Conservation (phyloP, 305 asterid genomes). For the Plantago rigida region DNA sequence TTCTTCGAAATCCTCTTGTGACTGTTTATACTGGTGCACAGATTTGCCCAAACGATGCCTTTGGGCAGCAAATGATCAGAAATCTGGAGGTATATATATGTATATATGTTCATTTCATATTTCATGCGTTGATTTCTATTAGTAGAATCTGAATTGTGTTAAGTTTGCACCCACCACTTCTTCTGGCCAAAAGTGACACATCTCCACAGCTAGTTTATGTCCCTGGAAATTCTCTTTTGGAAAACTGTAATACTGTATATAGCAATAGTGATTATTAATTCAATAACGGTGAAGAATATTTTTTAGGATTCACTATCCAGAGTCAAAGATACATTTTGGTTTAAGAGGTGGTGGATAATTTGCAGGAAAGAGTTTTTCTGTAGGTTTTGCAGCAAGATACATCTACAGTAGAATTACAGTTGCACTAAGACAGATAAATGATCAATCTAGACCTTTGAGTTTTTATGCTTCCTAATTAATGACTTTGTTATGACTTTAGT, state of each 20-base stretch:
- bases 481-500: too few relatives aligned
- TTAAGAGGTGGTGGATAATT: too few relatives aligned
- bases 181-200: conserved; percentile 1
- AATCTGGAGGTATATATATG: conserved; percentile 73
- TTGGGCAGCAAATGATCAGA: conserved; percentile 94
- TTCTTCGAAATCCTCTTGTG: not conserved
- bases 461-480: too few relatives aligned
- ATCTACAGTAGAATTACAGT: too few relatives aligned
- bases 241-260: not conserved
- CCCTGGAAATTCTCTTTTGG: not conserved
- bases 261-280: not conserved
- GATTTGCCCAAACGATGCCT: conserved; percentile 96
- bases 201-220: not conserved
- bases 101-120: conserved; percentile 19
- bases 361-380: too few relatives aligned
- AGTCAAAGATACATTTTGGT: too few relatives aligned
- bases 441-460: too few relatives aligned
- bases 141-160: conserved; percentile 16
- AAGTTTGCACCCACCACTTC: conserved; percentile 17
- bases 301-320: too few relatives aligned
- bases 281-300: too few relatives aligned
- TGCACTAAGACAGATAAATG: too few relatives aligned
- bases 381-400: too few relatives aligned
- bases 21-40: conserved; percentile 29
- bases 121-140: conserved; percentile 7